Conservation (phyloP, 23 red algal species). For the Agarophyton chilense region DNA sequence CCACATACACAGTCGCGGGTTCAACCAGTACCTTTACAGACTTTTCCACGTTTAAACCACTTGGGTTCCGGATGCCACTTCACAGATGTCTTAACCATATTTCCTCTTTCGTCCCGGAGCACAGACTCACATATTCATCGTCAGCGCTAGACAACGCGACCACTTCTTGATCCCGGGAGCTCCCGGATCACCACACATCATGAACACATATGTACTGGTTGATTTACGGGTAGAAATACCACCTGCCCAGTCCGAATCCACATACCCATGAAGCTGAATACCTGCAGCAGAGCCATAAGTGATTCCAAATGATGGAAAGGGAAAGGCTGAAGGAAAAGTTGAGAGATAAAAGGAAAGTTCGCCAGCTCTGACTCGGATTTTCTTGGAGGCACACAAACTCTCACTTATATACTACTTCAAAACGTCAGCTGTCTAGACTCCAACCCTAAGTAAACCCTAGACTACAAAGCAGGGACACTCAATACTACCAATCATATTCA, state of each 20-base stretch:
- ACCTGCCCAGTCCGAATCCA: constrained; percentile 4
- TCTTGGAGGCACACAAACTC: too few species aligned
- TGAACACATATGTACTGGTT: not conserved
- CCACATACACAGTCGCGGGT: constrained; percentile 9
- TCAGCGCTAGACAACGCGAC: constrained; percentile 43
- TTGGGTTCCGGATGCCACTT: not conserved
- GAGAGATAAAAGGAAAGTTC: too few species aligned
- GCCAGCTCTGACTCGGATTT: too few species aligned
- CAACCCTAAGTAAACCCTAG: too few species aligned
- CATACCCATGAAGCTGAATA: not conserved
- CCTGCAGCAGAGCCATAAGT: not conserved
- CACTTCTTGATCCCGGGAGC: constrained; percentile 33
- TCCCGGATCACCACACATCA: constrained; percentile 6
- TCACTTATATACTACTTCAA: too few species aligned
- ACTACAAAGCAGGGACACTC: too few species aligned
- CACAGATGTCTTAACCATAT: constrained; percentile 16
- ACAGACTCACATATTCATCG: constrained; percentile 45
- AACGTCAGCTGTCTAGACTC: too few species aligned
- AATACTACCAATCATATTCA: too few species aligned
- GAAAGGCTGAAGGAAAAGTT: too few species aligned
- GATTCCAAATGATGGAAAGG: too few species aligned
- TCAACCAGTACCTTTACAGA: constrained; percentile 23
- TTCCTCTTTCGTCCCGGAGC: constrained; percentile 1
- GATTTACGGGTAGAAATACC: not conserved
- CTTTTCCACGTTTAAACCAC: not conserved